Conservation (phyloP, 768 basidiomycete genomes). For the Tricholoma saponaceum region DNA sequence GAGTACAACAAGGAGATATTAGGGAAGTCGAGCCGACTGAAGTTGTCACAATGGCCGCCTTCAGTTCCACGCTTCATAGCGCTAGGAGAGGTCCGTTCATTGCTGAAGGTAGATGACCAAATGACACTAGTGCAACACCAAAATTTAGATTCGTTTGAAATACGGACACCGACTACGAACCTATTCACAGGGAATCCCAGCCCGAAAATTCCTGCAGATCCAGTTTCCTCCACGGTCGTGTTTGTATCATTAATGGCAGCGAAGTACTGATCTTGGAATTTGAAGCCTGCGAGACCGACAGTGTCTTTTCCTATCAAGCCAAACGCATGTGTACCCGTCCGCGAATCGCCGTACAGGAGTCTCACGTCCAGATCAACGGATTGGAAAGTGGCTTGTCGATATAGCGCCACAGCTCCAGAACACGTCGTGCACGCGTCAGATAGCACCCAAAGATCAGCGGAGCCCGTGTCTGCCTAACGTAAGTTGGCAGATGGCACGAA, state of each 20-base stretch:
- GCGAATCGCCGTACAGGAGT: slow-evolving; percentile 69
- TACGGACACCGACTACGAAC: slow-evolving; percentile 24
- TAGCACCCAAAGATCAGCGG: slow-evolving; percentile 73
- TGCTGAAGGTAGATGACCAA: background rate
- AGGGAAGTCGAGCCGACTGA: background rate
- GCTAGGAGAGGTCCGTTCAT: background rate
- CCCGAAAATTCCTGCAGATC: slow-evolving; percentile 66
- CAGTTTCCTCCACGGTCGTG: slow-evolving; percentile 52
- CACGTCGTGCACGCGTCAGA: slow-evolving; percentile 52
- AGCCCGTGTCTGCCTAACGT: slow-evolving; percentile 58
- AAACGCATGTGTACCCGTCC: slow-evolving; percentile 61
- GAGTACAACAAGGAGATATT: background rate
- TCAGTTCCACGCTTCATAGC: background rate
- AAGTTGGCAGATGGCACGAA: background rate
- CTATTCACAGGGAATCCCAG: slow-evolving; percentile 74
- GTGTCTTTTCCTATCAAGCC: slow-evolving; percentile 61
- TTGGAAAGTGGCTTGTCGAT: slow-evolving; percentile 47
- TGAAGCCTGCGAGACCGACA: slow-evolving; percentile 50
- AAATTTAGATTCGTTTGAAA: background rate
- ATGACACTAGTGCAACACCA: background rate
- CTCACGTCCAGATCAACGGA: slow-evolving; percentile 40
- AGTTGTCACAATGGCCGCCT: background rate
- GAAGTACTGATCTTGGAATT: slow-evolving; percentile 50
- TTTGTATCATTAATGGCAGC: slow-evolving; percentile 69
- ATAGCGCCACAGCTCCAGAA: slow-evolving; percentile 36